Evolutionary conservation across 1,284 basidiomycete genomes (phyloP), one percentile per base, ranked within the genome.

Genomic region (Ganoderma lingzhi): DNA sequence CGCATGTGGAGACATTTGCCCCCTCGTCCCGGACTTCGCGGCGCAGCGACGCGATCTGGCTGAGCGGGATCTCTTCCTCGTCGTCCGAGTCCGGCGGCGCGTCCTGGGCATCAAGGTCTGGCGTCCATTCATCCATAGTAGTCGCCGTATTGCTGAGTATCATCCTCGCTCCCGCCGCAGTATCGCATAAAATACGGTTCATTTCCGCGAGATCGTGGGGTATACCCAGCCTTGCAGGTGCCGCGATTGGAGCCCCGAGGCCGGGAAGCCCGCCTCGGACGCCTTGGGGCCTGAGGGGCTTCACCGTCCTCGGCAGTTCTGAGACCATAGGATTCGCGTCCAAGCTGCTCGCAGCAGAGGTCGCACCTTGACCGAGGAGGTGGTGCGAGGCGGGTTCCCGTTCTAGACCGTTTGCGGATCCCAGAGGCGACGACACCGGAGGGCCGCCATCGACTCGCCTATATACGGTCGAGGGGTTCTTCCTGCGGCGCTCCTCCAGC

Each of bases 41-140:
- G 23, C 60, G 42, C n/a, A 39, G 6, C 60, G 56, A 62, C 12
- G 17, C 55, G 14, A 60, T 42, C 41, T 55, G 48, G 17, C 67
- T 64, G 28, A 73, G 51, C 28, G 73, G 71, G 5, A 68, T 32
- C 9, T 76, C 73, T 48, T 74, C 68, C 37, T 74, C 72, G 56
- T 71, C 70, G 53, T 74, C 73, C 17, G 74, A 75, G 23, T 66
- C 67, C 17, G 71, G 71, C 6, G 70, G 66, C 6, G 53, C 65
- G 61, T 69, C 74, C 41, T 70, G 69, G n/a, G 39, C 64, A 15
- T 53, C 59, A 6, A 32, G 51, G 12, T 68, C 66, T 1, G 62
- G 62, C 0, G 35, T 44, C 70, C 68, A 74, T 17, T 65, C 70
- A 2, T 66, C 67, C 6, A 55, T 44, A 6, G 19, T 14, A 19